Base-by-base conservation (phyloP, 352 stramenopile species). In the Phytopythium mirpurense region DNA sequence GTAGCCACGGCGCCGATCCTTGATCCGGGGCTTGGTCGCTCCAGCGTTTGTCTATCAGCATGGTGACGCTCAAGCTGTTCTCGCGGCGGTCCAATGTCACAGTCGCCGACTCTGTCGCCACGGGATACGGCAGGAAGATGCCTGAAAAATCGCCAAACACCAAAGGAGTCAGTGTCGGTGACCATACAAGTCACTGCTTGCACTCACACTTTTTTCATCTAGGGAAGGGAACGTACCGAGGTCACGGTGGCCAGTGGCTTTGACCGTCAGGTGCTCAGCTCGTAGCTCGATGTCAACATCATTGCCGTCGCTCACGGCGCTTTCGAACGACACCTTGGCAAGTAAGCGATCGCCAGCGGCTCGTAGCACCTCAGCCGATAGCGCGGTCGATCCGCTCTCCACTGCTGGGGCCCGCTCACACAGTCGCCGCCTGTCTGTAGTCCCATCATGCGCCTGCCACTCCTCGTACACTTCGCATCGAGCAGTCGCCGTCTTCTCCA, bases 101-200 rank as follows among this genome's bases (percentile, higher is more conserved):
- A 5, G 40, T 61, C n/a, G 67, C 57, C 9, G 65, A 63, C 1
- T 59, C 53, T 11, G 72, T 32, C 9, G 64, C 27, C 11, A 93
- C 67, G 9, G 80, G 83, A 46, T 84, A 91, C 31, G 83, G 83
- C 16, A 93, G 67, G 48, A 81, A 89, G 14, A 83, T 63, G 24
- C 57, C 68, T 85, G 36, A 1, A 14, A 5, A 21, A 21, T 18
- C 41, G 16, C 23, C 54, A 27, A 18, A 48, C n/a, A 43, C 12
- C 40, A 15, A 54, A 15, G n/a, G n/a, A n/a, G n/a, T n/a, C n/a
- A n/a, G n/a, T n/a, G n/a, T n/a, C n/a, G n/a, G n/a, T n/a, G n/a
- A n/a, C n/a, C n/a, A n/a, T n/a, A n/a, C n/a, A n/a, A 9, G 5
- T 32, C 29, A 32, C 29, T 32, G 29, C 29, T 32, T 32, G 9